Evolutionary conservation across 2,329 filamentous ascomycete species (phyloP).

Genomic region (Tolypocladium guangdongense): DNA sequence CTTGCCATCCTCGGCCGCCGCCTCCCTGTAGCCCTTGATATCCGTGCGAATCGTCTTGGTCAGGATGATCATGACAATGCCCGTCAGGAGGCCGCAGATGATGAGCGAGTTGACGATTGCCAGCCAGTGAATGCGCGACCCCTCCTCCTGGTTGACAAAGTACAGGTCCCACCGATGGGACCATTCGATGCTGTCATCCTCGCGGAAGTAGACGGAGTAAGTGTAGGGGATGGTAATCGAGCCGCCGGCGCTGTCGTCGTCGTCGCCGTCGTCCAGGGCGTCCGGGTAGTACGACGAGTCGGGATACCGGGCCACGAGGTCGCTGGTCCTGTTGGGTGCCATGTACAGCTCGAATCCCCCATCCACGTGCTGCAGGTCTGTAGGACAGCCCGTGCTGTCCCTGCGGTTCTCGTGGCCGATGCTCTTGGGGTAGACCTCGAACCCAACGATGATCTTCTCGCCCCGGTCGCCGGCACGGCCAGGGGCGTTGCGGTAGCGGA

Average conservation of each 20-base stretch:
- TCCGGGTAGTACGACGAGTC: constrained; percentile 47
- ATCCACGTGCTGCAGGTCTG: constrained; percentile 50
- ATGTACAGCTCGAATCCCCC: constrained; percentile 60
- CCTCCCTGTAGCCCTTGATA: constrained; percentile 63
- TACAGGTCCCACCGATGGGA: constrained; percentile 78
- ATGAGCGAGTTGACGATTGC: constrained; percentile 81
- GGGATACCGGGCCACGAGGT: constrained; percentile 34
- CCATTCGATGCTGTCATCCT: constrained; percentile 75
- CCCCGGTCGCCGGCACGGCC: constrained; percentile 58
- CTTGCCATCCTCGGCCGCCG: constrained; percentile 55
- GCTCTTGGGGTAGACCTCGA: constrained; percentile 85
- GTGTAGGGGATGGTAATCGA: constrained; percentile 70
- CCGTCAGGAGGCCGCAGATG: constrained; percentile 68
- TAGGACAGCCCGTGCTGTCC: constrained; percentile 55
- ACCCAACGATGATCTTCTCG: constrained; percentile 73
- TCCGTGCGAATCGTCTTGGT: constrained; percentile 68
- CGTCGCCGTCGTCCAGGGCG: constrained; percentile 28
- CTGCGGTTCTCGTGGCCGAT: constrained; percentile 51
- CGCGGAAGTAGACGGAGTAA: constrained; percentile 83
- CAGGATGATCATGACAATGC: constrained; percentile 71
- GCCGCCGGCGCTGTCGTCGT: constrained; percentile 47
- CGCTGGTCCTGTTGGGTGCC: constrained; percentile 47
- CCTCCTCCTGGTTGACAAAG: constrained; percentile 79
- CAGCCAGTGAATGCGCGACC: constrained; percentile 74
- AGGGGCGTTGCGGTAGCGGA: constrained; percentile 64